phyloP scores from a whole-genome alignment of 2,329 filamentous ascomycete species.

The Juglanconis juglandina region DNA sequence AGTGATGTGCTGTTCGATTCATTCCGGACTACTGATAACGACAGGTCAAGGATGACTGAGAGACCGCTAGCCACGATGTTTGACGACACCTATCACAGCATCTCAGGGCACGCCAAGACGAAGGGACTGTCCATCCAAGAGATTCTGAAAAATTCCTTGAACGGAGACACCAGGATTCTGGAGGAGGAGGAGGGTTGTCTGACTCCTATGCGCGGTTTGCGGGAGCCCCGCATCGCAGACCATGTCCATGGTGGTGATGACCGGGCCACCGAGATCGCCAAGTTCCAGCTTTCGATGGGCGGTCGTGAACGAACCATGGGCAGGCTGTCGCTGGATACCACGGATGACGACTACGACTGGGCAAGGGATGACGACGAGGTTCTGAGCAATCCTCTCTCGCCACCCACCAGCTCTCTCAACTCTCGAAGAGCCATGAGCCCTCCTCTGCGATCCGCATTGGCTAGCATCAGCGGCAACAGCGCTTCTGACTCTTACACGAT shows the following conservation, averaged over 20 bases:
- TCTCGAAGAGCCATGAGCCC: conserved; percentile 49
- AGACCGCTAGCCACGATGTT: conserved; percentile 77
- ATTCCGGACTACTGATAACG: conserved; percentile 66
- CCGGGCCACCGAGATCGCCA: conserved; percentile 15
- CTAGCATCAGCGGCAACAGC: conserved; percentile 48
- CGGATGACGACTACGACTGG: conserved; percentile 62
- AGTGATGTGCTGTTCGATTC: conserved; percentile 78
- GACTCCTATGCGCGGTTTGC: conserved; percentile 46
- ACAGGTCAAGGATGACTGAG: conserved; percentile 62
- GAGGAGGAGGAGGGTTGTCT: conserved; percentile 59
- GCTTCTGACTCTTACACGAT: conserved; percentile 33
- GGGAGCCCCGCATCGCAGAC: conserved; percentile 25
- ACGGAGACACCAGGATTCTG: conserved; percentile 55
- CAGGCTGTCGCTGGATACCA: conserved; percentile 55
- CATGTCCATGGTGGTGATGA: conserved; percentile 22
- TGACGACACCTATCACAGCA: conserved; percentile 69
- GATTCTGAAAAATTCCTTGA: conserved; percentile 53
- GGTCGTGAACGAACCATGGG: conserved; percentile 37
- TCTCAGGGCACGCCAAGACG: conserved; percentile 48
- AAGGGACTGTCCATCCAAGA: conserved; percentile 59
- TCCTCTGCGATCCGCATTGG: conserved; percentile 52
- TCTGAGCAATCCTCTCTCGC: conserved; percentile 55
- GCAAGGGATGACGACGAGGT: conserved; percentile 53
- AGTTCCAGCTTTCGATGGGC: conserved; percentile 15
- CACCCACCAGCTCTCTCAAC: conserved; percentile 54